phyloP scores from a whole-genome alignment of 352 stramenopile species.

The Thalassiosira delicatula region DNA sequence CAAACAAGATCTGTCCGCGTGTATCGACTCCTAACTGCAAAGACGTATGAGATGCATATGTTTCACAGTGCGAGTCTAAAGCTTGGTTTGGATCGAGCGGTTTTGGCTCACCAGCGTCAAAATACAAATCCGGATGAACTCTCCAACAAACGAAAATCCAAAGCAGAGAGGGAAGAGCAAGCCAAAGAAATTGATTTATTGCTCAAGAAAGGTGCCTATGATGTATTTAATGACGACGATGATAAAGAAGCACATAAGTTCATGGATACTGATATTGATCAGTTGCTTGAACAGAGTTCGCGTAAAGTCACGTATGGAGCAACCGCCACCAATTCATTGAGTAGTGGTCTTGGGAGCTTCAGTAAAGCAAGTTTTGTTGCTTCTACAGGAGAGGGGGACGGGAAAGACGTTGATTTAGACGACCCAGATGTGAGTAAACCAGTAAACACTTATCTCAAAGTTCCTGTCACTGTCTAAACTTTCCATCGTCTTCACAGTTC shows the following conservation, averaged over 20 bases:
- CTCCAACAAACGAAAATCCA: conserved; percentile 87
- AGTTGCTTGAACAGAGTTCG: conserved; percentile 85
- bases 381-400: conserved; percentile 79
- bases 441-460: too few relatives aligned
- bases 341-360: conserved; percentile 83
- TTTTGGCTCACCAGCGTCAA: conserved; percentile 93
- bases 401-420: conserved; percentile 85
- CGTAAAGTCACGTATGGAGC: conserved; percentile 85
- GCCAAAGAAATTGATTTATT: conserved; percentile 94
- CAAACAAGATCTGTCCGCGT: conserved; percentile 98
- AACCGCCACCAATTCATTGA: conserved; percentile 66
- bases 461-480: too few relatives aligned
- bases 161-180: conserved; percentile 80
- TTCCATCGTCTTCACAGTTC: too few relatives aligned
- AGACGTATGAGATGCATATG: conserved; percentile 99
- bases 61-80: conserved; percentile 98
- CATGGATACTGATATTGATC: conserved; percentile 96
- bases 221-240: conserved; percentile 96
- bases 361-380: conserved; percentile 86
- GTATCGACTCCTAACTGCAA: conserved; percentile 96
- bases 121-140: conserved; percentile 65
- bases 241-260: conserved; percentile 91
- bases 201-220: conserved; percentile 95
- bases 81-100: conserved; percentile 96
- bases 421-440: too few relatives aligned